Evolutionary conservation across 352 stramenopile species (phyloP).

Genomic region (Globisporangium paroecandrum): DNA sequence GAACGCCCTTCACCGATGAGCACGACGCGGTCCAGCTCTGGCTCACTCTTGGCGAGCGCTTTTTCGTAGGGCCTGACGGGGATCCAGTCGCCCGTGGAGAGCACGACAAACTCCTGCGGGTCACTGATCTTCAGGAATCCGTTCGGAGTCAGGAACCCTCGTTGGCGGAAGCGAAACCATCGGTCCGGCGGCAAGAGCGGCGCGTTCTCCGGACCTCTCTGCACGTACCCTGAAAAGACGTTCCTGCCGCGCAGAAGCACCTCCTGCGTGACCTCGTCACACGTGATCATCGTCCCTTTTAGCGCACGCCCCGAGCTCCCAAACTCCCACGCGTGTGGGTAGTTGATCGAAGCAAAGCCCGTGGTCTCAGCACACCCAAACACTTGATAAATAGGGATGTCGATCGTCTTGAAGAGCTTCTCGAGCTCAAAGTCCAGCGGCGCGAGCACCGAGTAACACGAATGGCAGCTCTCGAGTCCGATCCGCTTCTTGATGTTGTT

Average conservation of each 20-base stretch:
- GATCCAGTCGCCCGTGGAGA: conserved; percentile 73
- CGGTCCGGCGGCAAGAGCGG: conserved; percentile 30
- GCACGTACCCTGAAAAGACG: conserved; percentile 68
- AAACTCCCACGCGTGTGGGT: conserved; percentile 69
- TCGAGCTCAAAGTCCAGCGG: conserved; percentile 79
- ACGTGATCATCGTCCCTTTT: conserved; percentile 50
- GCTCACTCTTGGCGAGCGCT: conserved; percentile 38
- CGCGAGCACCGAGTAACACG: conserved; percentile 74
- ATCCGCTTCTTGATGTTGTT: conserved; percentile 80
- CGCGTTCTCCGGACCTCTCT: conserved; percentile 18
- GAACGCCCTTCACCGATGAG: conserved; percentile 63
- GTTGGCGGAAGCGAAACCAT: conserved; percentile 55
- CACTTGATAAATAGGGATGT: conserved; percentile 79
- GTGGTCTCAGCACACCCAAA: conserved; percentile 64
- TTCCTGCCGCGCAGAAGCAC: conserved; percentile 66
- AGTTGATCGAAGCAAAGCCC: conserved; percentile 73
- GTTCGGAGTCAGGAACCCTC: conserved; percentile 60
- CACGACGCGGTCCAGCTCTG: conserved; percentile 63
- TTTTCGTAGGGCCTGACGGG: conserved; percentile 61
- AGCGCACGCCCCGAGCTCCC: conserved; percentile 63
- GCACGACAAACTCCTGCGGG: conserved; percentile 64
- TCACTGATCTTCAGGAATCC: conserved; percentile 75
- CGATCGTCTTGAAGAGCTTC: conserved; percentile 79
- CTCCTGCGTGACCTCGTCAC: conserved; percentile 61
- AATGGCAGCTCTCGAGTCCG: conserved; percentile 64